A percentile compares a stretch with the other conserved stretches of the same genome.
phyloP scores from a whole-genome alignment of 805 yeast species.

The Kuraishia borneana region DNA sequence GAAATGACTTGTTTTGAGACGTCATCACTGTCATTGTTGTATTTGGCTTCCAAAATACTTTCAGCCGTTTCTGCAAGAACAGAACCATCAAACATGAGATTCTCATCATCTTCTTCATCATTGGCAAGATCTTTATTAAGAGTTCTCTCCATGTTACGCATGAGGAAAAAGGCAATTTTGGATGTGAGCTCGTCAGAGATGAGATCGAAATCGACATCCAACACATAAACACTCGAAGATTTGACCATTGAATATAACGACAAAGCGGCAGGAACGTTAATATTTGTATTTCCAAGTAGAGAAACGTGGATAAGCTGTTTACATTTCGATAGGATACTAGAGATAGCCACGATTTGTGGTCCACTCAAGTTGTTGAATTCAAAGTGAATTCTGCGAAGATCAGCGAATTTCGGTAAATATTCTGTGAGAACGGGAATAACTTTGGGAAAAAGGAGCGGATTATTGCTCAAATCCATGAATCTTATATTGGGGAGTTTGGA shows the following conservation, averaged over 20 bases:
- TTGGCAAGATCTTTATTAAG: conserved; percentile 20
- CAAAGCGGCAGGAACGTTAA: conserved; percentile 32
- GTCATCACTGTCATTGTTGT: conserved; percentile 22
- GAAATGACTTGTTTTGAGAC: conserved; percentile 30
- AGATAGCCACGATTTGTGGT: conserved; percentile 35
- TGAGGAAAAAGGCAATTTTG: conserved; percentile 41
- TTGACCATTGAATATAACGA: conserved; percentile 41
- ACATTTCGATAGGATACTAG: conserved; percentile 34
- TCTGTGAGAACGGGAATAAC: conserved; percentile 32
- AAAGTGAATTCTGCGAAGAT: conserved; percentile 39
- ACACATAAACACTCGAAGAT: conserved; percentile 32
- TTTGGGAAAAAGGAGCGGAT: conserved; percentile 40
- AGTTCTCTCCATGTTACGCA: conserved; percentile 43
- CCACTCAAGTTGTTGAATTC: conserved; percentile 39
- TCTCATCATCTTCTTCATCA: conserved; percentile 27
- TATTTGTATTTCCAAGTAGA: conserved; percentile 36
- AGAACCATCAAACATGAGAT: conserved; percentile 66
- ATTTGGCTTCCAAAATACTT: conserved; percentile 36
- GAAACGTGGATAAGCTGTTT: conserved; percentile 41
- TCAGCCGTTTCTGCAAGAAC: conserved; percentile 67
- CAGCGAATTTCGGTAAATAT: conserved; percentile 31
- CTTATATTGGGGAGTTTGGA: conserved; percentile 27
- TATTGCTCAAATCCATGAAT: conserved; percentile 41
- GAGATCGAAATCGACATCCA: conserved; percentile 44
- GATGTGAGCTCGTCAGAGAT: conserved; percentile 40